phyloP scores from a whole-genome alignment of 1,284 basidiomycete genomes.

The Melampsora larici-populina region DNA sequence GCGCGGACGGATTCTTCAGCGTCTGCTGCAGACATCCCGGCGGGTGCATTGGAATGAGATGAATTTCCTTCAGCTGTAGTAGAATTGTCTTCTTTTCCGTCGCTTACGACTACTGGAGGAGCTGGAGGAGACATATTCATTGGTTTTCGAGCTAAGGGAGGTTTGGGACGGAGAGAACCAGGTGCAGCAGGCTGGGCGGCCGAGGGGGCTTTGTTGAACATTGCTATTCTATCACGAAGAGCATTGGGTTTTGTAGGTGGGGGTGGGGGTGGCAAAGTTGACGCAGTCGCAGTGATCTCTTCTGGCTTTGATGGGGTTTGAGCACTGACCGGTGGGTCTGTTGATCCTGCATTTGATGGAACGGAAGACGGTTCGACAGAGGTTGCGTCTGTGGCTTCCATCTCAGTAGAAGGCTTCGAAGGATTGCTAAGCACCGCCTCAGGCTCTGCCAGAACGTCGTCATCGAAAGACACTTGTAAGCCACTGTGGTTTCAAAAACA shows the following conservation, averaged over 20 bases:
- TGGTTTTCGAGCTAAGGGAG: constrained; percentile 37
- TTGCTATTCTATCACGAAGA: constrained; percentile 41
- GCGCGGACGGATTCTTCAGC: constrained; percentile 42
- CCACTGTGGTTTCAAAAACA: too few species aligned
- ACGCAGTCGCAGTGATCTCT: background rate
- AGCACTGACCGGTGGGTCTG: background rate
- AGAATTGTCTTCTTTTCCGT: background rate
- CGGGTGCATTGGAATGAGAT: constrained; percentile 5
- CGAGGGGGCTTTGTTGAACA: constrained; percentile 39
- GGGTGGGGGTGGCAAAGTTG: constrained; percentile 19
- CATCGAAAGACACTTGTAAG: too few species aligned
- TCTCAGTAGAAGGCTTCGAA: background rate
- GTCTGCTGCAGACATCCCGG: constrained; percentile 43
- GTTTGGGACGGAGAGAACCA: constrained; percentile 24
- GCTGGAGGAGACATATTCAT: constrained; percentile 35
- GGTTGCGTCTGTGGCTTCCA: background rate
- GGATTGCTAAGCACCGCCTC: background rate
- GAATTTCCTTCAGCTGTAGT: background rate
- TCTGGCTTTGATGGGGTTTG: constrained; percentile 11
- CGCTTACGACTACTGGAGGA: constrained; percentile 10
- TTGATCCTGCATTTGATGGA: background rate
- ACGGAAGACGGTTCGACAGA: background rate
- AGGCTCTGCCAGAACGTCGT: too few species aligned
- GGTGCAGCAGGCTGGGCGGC: constrained; percentile 5
- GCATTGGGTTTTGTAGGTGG: constrained; percentile 38